A percentile compares a stretch with the other conserved stretches of the same genome.
Conservation (phyloP, 2,329 filamentous ascomycete genomes). For the Epichloe gansuensis region DNA sequence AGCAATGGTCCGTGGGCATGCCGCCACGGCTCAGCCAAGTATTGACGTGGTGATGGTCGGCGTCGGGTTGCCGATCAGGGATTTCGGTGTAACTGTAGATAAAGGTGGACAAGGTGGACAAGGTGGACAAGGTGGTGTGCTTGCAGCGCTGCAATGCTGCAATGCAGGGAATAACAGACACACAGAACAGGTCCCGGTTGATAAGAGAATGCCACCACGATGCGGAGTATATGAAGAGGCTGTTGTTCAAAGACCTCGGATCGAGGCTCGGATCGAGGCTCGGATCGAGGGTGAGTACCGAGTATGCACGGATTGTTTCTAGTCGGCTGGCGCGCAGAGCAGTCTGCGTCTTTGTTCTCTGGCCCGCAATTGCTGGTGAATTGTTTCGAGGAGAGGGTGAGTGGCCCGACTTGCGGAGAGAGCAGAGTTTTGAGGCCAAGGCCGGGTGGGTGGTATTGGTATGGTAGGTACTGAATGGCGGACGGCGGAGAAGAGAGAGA, state of each 20-base stretch:
- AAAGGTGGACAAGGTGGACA: neutral
- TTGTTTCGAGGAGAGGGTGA: neutral
- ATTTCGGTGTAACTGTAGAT: neutral
- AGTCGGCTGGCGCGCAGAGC: neutral
- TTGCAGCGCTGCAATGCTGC: conserved; percentile 3
- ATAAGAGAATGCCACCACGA: neutral
- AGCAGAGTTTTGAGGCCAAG: conserved; percentile 6
- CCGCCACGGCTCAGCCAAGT: neutral
- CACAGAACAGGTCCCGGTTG: neutral
- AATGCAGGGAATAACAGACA: neutral
- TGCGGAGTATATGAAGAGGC: neutral
- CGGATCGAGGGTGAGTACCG: neutral
- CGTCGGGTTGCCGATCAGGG: neutral
- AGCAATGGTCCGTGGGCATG: neutral
- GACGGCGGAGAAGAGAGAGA: neutral
- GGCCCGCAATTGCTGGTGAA: neutral
- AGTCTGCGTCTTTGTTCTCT: neutral
- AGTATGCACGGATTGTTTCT: neutral
- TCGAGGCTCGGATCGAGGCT: neutral
- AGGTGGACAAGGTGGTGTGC: neutral
- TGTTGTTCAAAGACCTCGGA: neutral
- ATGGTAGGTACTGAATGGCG: conserved; percentile 3
- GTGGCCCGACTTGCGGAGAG: neutral
- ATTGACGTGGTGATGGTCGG: neutral
- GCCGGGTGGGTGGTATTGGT: neutral